phyloP scores from a whole-genome alignment of 2,329 filamentous ascomycete species.

The Fusarium sterilihyphosum region DNA sequence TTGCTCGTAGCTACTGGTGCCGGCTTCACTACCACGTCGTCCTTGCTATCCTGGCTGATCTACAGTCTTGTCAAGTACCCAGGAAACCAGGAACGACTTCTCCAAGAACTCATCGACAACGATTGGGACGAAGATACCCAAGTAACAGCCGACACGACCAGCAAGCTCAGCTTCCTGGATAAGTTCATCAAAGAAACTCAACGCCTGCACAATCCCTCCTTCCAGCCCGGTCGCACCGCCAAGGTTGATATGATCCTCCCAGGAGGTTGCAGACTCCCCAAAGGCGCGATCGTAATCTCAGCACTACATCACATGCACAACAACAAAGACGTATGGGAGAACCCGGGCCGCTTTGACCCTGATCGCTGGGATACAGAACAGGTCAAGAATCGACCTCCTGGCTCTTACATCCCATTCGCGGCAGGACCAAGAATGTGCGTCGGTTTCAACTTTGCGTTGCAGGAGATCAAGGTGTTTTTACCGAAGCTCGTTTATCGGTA shows the following conservation, averaged over 20 bases:
- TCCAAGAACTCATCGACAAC: constrained; percentile 66
- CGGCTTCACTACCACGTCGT: constrained; percentile 69
- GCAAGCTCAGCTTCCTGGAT: constrained; percentile 62
- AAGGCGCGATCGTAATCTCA: constrained; percentile 62
- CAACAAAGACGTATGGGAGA: constrained; percentile 66
- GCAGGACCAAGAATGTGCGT: constrained; percentile 67
- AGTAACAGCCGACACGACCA: constrained; percentile 58
- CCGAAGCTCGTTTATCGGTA: constrained; percentile 68
- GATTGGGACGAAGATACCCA: constrained; percentile 54
- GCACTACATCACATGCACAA: constrained; percentile 61
- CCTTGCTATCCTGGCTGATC: constrained; percentile 66
- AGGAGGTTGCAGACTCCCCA: constrained; percentile 65
- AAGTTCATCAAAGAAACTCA: constrained; percentile 70
- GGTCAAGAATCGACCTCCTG: constrained; percentile 61
- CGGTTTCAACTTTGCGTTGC: constrained; percentile 71
- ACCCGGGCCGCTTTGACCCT: constrained; percentile 66
- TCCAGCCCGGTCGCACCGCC: constrained; percentile 68
- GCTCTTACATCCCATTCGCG: constrained; percentile 67
- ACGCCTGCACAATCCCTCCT: constrained; percentile 68
- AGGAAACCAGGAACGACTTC: constrained; percentile 64
- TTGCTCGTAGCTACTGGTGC: constrained; percentile 64
- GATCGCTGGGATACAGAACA: constrained; percentile 67
- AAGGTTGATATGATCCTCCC: constrained; percentile 66
- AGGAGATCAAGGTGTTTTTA: constrained; percentile 68
- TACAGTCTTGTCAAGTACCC: constrained; percentile 64